Percentiles rank a stretch among this genome's conserved stretches.
These are phyloP conservation scores for Auriscalpium orientale DNA, from an alignment of 768 basidiomycete genomes.

Conservation along the genomic window DNA sequence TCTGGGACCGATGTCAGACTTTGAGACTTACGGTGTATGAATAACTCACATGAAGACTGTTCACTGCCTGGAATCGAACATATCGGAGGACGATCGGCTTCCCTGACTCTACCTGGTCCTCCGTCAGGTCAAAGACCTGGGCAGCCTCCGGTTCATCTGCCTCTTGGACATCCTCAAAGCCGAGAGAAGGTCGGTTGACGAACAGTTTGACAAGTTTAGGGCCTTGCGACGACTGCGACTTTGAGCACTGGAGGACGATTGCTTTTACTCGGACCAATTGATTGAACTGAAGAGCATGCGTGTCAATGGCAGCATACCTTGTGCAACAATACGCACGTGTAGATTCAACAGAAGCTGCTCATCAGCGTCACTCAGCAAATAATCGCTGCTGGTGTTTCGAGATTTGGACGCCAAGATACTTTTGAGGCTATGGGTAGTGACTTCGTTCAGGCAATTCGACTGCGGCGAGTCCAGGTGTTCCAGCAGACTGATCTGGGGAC, in stretches of 20 bases:
- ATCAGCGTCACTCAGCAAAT: conserved; percentile 62
- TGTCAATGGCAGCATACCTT: neutral
- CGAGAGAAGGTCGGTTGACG: conserved; percentile 50
- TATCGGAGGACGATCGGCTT: conserved; percentile 46
- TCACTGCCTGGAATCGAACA: conserved; percentile 66
- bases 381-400: conserved; percentile 36
- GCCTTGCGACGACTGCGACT: conserved; percentile 28
- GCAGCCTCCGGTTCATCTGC: conserved; percentile 40
- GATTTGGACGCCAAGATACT: conserved; percentile 38
- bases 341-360: conserved; percentile 66
- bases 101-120: conserved; percentile 41
- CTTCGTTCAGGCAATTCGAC: conserved; percentile 66
- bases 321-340: conserved; percentile 35
- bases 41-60: conserved; percentile 51
- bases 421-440: conserved; percentile 39
- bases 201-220: conserved; percentile 58
- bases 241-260: conserved; percentile 40
- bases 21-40: neutral
- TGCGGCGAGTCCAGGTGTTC: conserved; percentile 29
- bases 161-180: conserved; percentile 60
- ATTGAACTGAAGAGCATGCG: conserved; percentile 44
- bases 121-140: conserved; percentile 48
- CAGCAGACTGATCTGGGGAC: neutral
- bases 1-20: conserved; percentile 27
- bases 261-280: conserved; percentile 58